Percentiles rank a stretch among this genome's conserved stretches.
phyloP scores from a whole-genome alignment of 2,329 filamentous ascomycete species.

The Fusarium bactridioides region DNA sequence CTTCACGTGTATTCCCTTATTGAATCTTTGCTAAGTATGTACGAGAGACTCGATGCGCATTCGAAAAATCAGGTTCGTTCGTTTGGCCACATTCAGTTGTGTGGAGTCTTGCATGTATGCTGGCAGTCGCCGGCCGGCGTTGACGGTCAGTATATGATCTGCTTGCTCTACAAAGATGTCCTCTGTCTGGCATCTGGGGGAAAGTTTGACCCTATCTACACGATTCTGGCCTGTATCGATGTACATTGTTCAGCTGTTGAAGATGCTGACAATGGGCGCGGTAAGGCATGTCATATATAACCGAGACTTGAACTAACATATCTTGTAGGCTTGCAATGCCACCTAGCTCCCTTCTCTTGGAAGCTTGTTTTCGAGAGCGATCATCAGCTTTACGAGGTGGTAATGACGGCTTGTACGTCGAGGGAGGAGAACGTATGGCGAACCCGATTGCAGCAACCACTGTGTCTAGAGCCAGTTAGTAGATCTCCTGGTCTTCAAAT shows the following conservation, averaged over 20 bases:
- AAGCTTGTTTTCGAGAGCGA: conserved; percentile 85
- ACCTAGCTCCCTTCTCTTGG: conserved; percentile 88
- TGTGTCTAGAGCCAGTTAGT: conserved; percentile 57
- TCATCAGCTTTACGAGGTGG: conserved; percentile 80
- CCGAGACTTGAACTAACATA: conserved; percentile 7
- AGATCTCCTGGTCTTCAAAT: conserved; percentile 62
- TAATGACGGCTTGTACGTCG: conserved; percentile 85
- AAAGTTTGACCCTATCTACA: conserved; percentile 72
- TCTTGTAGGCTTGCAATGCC: conserved; percentile 79
- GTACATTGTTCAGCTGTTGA: conserved; percentile 73
- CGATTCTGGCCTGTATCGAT: conserved; percentile 76
- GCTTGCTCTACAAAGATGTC: conserved; percentile 82
- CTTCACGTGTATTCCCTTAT: not conserved
- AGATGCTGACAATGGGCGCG: conserved; percentile 77
- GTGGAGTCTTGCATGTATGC: conserved; percentile 82
- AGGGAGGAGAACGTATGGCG: conserved; percentile 86
- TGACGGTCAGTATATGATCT: conserved; percentile 83
- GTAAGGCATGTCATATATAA: conserved; percentile 50
- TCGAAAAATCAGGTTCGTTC: conserved; percentile 75
- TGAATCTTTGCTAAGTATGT: not conserved
- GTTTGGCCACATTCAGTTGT: conserved; percentile 81
- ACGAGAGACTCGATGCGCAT: conserved; percentile 58
- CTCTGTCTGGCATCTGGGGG: conserved; percentile 77
- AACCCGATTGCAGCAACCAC: conserved; percentile 64
- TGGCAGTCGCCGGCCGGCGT: conserved; percentile 77